A percentile compares a stretch with the other conserved stretches of the same genome.
phyloP scores from a whole-genome alignment of 495 filamentous ascomycete species.

The Diplogelasinospora grovesii region DNA sequence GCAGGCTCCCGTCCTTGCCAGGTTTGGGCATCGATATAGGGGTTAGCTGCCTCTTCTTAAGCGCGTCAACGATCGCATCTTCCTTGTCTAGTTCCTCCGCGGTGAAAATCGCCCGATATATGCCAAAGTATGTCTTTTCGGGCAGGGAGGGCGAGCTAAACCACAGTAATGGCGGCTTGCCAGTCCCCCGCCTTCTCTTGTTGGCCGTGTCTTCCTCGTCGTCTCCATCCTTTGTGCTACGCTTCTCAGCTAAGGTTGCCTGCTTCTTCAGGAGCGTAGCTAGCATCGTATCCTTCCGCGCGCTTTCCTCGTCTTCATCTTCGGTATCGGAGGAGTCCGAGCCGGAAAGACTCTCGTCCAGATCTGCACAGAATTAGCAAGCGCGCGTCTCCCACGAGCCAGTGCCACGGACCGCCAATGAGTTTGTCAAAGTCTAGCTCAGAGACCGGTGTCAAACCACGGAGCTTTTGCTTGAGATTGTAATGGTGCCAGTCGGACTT shows the following conservation, averaged over 20 bases:
- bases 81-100: conserved; percentile 60
- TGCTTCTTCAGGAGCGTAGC: conserved; percentile 75
- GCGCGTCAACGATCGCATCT: conserved; percentile 51
- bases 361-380: too few relatives aligned
- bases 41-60: conserved; percentile 68
- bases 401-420: too few relatives aligned
- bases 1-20: conserved; percentile 41
- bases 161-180: conserved; percentile 78
- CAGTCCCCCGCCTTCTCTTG: conserved; percentile 44
- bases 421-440: conserved; percentile 81
- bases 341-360: conserved; percentile 89
- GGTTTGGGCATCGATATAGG: conserved; percentile 51
- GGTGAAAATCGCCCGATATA: conserved; percentile 81
- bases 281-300: conserved; percentile 54
- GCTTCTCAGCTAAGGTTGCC: conserved; percentile 55
- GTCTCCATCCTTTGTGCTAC: conserved; percentile 21
- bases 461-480: conserved; percentile 84
- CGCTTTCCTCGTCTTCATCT: conserved; percentile 39
- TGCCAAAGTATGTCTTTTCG: conserved; percentile 68
- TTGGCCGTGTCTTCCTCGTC: conserved; percentile 44
- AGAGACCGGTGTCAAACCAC: conserved; percentile 58
- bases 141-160: conserved; percentile 70
- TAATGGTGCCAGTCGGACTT: conserved; percentile 91
- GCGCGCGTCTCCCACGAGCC: too few relatives aligned
- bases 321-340: conserved; percentile 53